Evolutionary conservation across 2,329 filamentous ascomycete species (phyloP).

Genomic region (Monilinia aucupariae): DNA sequence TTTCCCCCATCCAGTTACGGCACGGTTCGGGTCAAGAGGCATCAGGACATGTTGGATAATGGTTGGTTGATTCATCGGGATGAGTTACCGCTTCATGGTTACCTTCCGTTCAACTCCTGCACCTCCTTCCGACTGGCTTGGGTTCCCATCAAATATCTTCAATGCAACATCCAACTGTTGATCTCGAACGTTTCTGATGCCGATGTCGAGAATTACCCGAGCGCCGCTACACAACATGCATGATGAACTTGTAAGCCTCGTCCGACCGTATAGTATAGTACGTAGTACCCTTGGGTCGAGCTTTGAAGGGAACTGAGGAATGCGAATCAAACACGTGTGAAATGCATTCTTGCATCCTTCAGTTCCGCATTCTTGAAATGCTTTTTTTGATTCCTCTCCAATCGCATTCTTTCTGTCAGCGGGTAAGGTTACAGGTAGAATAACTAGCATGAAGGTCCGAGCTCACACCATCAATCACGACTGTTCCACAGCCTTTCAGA

Average conservation of each 20-base stretch:
- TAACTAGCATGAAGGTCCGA: not conserved
- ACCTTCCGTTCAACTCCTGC: not conserved
- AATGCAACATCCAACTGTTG: not conserved
- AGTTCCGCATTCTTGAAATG: not conserved
- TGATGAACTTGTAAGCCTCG: not conserved
- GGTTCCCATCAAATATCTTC: constrained; percentile 7
- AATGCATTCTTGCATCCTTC: not conserved
- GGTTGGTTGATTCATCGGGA: constrained; percentile 3
- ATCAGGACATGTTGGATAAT: not conserved
- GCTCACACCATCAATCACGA: not conserved
- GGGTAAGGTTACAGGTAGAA: not conserved
- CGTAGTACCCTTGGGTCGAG: too few relatives aligned
- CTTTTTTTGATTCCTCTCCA: not conserved
- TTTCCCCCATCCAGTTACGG: not conserved
- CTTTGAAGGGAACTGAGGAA: not conserved
- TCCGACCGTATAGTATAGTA: too few relatives aligned
- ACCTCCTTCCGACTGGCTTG: constrained; percentile 11
- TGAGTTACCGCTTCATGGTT: not conserved
- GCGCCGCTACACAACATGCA: constrained; percentile 3
- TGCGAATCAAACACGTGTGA: constrained; percentile 13
- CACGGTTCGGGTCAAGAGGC: not conserved
- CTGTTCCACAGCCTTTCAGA: too few relatives aligned
- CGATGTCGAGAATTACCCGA: constrained; percentile 14
- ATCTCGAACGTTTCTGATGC: not conserved
- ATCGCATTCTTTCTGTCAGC: constrained; percentile 7